Conservation (phyloP, 306 rosid genomes). For the Vicia villosa region DNA sequence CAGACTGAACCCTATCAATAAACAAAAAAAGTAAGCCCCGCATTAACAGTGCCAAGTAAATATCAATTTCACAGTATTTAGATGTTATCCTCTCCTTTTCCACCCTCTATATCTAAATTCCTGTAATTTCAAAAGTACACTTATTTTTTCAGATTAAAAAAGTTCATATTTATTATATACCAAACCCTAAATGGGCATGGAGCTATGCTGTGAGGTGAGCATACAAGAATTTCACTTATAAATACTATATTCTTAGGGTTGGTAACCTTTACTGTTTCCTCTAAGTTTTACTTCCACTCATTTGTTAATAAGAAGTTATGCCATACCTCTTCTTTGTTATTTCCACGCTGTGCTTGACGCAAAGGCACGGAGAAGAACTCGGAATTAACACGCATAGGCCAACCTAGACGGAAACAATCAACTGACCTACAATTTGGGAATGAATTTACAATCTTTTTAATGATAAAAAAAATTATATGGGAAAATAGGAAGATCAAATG, state of each 20-base stretch:
- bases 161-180: not conserved
- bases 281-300: not conserved
- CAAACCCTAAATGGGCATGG: not conserved
- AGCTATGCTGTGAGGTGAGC: not conserved
- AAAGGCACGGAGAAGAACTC: constrained; percentile 66
- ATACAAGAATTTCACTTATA: not conserved
- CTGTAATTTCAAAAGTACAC: not conserved
- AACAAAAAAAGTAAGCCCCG: not conserved
- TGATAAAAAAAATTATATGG: constrained; percentile 8
- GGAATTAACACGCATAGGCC: constrained; percentile 91
- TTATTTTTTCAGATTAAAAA: not conserved
- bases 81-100: not conserved
- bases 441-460: constrained; percentile 19
- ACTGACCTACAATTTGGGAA: constrained; percentile 65
- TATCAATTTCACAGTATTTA: not conserved
- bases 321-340: constrained; percentile 65
- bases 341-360: constrained; percentile 26
- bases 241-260: not conserved
- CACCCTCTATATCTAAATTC: not conserved
- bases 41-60: not conserved
- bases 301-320: constrained; percentile 27
- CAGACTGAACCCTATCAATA: not conserved
- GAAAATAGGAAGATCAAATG: constrained; percentile 12
- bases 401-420: constrained; percentile 81
- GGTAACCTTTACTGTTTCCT: constrained; percentile 15